Evolutionary conservation across 805 yeast species (phyloP), one percentile per base, ranked within the genome.

Genomic region (Tetrapisispora pingtungensis): DNA sequence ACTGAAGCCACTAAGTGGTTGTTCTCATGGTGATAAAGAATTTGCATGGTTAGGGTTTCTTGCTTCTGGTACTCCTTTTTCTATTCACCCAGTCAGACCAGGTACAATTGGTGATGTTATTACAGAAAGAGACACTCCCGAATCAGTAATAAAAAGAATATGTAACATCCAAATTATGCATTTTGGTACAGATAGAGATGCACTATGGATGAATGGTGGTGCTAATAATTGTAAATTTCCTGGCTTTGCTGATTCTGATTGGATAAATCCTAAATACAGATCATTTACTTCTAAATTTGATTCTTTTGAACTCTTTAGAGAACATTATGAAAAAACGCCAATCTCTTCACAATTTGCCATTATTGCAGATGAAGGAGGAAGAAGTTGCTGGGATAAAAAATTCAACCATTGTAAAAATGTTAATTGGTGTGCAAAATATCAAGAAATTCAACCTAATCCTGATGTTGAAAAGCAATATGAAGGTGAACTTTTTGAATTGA

Each of bases 21-120:
- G 80, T 15, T 70, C 78, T 17, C 81, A 81, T 70, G 87, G 87
- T 33, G 89, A 81, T 50, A 81, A 81, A 53, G 89, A 81, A 57
- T 69, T 79, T 56, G 77, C 80, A 51, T 81, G 89, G 88, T 58
- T 81, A 26, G 84, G 81, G 0, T 72, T 79, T 55, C 69, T 74
- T 36, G 64, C 73, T 33, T 68, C 74, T 36, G 80, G 85, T 10
- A 78, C 79, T 52, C 78, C 75, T 8, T 53, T 42, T 35, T 34
- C 50, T 5, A 46, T 53, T 12, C 41, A 52, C 33, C 36, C 41
- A 17, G 42, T 44, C 1, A 40, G 46, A 22, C 46, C 54, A 8
- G 54, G 51, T n/a, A 50, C 51, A 10, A 36, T 49, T 15, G 57
- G 57, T 13, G 27, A 46, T 19, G 51, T 56, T 2, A 42, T 37